Evolutionary conservation across 2,329 filamentous ascomycete species (phyloP).

Genomic region (Colletotrichum sp.): DNA sequence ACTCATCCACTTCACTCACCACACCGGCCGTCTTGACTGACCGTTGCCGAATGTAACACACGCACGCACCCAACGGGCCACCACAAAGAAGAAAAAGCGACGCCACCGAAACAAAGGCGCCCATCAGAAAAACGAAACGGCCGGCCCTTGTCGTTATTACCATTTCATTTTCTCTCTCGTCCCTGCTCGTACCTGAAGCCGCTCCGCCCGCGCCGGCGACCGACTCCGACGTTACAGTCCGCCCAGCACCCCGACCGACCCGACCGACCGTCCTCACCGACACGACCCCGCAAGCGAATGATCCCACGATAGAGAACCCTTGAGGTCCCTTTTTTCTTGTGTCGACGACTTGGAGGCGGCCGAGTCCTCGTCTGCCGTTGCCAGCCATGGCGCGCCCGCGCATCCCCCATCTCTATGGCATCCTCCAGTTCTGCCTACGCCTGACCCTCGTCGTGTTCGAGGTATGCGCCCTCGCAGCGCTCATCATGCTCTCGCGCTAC

Average conservation of each 20-base stretch:
- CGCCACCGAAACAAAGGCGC: not conserved
- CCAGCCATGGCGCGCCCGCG: constrained; percentile 21
- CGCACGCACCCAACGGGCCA: not conserved
- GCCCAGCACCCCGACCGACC: not conserved
- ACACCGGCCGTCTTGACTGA: not conserved
- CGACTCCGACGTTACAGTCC: not conserved
- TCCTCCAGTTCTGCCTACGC: constrained; percentile 24
- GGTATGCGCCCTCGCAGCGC: constrained; percentile 22
- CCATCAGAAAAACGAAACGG: not conserved
- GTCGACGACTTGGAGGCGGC: not conserved
- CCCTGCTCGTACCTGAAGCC: not conserved
- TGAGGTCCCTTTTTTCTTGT: not conserved
- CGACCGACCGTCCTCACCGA: not conserved
- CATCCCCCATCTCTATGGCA: constrained; percentile 22
- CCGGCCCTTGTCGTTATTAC: not conserved
- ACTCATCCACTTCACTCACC: not conserved
- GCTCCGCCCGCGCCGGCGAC: not conserved
- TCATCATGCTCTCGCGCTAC: constrained; percentile 19
- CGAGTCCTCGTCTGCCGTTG: not conserved
- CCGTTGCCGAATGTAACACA: not conserved
- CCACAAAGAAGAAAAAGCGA: not conserved
- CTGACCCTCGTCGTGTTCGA: constrained; percentile 22
- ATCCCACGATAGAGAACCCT: constrained; percentile 5
- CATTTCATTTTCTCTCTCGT: not conserved
- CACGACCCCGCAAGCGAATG: not conserved